These are phyloP conservation scores for Paralagenidium karlingii DNA, from an alignment of 352 stramenopile species.

Conservation along the genomic window DNA sequence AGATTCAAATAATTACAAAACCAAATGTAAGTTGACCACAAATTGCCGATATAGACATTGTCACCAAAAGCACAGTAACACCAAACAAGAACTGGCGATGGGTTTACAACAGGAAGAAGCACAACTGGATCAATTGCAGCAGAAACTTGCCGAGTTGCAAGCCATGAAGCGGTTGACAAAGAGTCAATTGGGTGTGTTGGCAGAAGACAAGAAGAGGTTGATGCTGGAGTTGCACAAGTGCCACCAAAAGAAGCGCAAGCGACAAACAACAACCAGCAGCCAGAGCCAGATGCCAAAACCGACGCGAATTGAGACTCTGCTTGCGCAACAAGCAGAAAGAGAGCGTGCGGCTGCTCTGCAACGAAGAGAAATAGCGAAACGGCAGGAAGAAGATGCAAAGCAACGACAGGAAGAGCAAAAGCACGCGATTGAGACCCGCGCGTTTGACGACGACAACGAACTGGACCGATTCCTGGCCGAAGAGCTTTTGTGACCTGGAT, in stretches of 20 bases:
- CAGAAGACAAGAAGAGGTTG: slow-evolving; percentile 13
- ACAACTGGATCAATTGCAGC: slow-evolving; percentile 22
- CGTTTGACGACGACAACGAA: slow-evolving; percentile 24
- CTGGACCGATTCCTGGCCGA: slow-evolving; percentile 47
- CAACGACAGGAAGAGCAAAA: slow-evolving; percentile 16
- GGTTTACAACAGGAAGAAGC: too few species aligned
- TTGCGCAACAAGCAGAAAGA: too few species aligned
- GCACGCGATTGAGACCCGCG: slow-evolving; percentile 24
- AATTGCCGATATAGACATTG: too few species aligned
- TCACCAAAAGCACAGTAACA: too few species aligned
- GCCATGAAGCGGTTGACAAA: slow-evolving; percentile 8
- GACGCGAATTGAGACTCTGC: too few species aligned
- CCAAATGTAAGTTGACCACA: too few species aligned
- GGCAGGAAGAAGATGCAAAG: slow-evolving; percentile 14
- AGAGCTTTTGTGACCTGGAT: too few species aligned
- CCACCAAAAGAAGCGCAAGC: slow-evolving; percentile 29
- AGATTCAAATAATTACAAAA: too few species aligned
- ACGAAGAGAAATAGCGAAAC: too few species aligned
- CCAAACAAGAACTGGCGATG: too few species aligned
- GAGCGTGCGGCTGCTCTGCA: too few species aligned
- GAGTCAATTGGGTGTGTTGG: slow-evolving; percentile 22
- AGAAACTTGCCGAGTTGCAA: slow-evolving; percentile 20
- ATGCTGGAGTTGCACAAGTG: slow-evolving; percentile 54
- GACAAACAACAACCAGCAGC: slow-evolving; percentile 10
- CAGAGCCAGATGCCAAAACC: slow-evolving; percentile 11